phyloP scores from a whole-genome alignment of 495 filamentous ascomycete species.

The Tetracladium marchalianum region DNA sequence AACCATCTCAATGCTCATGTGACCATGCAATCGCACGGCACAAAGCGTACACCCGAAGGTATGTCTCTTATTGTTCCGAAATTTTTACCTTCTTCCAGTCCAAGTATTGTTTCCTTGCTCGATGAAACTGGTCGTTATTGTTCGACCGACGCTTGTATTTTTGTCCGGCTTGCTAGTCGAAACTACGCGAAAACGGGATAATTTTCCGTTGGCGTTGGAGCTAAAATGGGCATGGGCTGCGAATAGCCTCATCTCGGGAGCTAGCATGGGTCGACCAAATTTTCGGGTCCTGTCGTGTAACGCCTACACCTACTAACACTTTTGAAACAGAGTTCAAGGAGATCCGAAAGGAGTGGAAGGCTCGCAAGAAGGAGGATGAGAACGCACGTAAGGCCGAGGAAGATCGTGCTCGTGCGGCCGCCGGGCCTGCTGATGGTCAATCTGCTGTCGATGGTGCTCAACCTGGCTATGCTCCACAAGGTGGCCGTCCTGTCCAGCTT shows the following conservation, averaged over 20 bases:
- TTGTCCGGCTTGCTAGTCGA: conserved; percentile 3
- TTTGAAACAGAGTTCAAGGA: conserved; percentile 87
- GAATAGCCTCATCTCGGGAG: conserved; percentile 18
- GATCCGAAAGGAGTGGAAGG: conserved; percentile 98
- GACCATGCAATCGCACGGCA: conserved; percentile 92
- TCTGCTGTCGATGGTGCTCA: conserved; percentile 47
- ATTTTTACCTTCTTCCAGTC: no score
- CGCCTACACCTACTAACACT: conserved; percentile 16
- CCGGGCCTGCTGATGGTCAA: conserved; percentile 48
- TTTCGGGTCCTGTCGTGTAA: conserved; percentile 19
- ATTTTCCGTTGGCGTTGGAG: conserved; percentile 15
- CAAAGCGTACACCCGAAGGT: conserved; percentile 95
- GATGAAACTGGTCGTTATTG: neutral
- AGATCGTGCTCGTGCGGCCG: conserved; percentile 66
- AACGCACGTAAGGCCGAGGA: conserved; percentile 81
- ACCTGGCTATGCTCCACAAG: conserved; percentile 47
- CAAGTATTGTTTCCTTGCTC: no score
- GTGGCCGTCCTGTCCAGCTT: conserved; percentile 54
- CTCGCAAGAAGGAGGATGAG: conserved; percentile 98
- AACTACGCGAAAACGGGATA: neutral
- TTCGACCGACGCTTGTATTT: conserved; percentile 1
- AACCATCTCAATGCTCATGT: conserved; percentile 97
- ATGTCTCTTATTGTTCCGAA: conserved; percentile 24
- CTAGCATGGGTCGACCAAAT: conserved; percentile 16
- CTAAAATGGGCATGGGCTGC: conserved; percentile 13